Conservation (phyloP, 1,284 basidiomycete species). For the Cryptococcus sp. region DNA sequence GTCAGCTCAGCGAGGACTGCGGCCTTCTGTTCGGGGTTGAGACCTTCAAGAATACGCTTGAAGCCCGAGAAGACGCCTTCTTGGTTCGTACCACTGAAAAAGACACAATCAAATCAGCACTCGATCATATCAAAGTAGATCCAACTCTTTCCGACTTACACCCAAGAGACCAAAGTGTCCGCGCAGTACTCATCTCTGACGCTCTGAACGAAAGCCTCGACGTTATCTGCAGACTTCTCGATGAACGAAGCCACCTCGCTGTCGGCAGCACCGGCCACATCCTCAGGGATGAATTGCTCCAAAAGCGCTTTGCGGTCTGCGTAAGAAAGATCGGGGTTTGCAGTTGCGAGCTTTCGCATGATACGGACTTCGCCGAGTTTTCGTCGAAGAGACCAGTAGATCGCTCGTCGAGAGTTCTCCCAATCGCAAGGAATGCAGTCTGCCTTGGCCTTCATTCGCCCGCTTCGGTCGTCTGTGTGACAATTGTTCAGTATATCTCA, state of each 20-base stretch:
- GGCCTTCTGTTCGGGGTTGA: conserved; percentile 70
- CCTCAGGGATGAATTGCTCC: conserved; percentile 41
- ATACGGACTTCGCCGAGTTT: conserved; percentile 57
- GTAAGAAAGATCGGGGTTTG: conserved; percentile 51
- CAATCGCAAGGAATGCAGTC: conserved; percentile 80
- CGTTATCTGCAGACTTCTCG: conserved; percentile 41
- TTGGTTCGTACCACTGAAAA: conserved; percentile 41
- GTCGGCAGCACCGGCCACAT: conserved; percentile 33
- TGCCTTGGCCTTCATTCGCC: conserved; percentile 98
- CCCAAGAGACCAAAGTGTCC: conserved; percentile 45
- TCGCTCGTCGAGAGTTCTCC: conserved; percentile 85
- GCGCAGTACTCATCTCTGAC: conserved; percentile 47
- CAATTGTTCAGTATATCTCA: background rate
- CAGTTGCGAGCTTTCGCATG: conserved; percentile 49
- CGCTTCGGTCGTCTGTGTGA: conserved; percentile 67
- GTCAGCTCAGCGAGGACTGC: conserved; percentile 57
- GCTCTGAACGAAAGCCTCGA: conserved; percentile 41
- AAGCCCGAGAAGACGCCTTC: conserved; percentile 47
- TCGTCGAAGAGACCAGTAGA: conserved; percentile 90
- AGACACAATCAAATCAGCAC: background rate
- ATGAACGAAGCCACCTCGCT: conserved; percentile 50
- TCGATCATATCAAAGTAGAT: background rate
- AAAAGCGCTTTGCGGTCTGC: conserved; percentile 47
- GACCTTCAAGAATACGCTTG: conserved; percentile 58
- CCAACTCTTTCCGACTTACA: conserved; percentile 27